Evolutionary conservation across 1,139 yeast genomes (phyloP).

Genomic region (Suhomyces taliae): DNA sequence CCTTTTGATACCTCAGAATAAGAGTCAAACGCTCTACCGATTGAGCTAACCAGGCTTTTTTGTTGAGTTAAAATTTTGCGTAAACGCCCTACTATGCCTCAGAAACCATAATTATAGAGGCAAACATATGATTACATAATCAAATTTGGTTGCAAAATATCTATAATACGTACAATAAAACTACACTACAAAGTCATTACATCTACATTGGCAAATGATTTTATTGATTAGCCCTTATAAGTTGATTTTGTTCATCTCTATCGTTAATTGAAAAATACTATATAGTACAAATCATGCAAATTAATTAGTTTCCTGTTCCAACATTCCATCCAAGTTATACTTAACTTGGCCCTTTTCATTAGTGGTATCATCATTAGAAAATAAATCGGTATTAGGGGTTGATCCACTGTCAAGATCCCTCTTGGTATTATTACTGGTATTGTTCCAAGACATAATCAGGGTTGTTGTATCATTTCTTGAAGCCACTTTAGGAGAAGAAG

Average conservation of each 20-base stretch:
- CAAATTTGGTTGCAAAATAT: not conserved
- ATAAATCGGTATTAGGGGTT: slow-evolving; percentile 37
- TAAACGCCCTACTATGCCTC: not conserved
- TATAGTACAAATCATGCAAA: slow-evolving; percentile 5
- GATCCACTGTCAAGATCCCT: slow-evolving; percentile 22
- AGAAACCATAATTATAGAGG: no score
- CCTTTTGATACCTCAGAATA: slow-evolving; percentile 34
- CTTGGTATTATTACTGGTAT: slow-evolving; percentile 14
- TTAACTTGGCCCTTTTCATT: slow-evolving; percentile 5
- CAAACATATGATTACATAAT: no score
- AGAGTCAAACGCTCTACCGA: slow-evolving; percentile 18
- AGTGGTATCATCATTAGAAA: slow-evolving; percentile 26
- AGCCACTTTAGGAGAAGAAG: slow-evolving; percentile 32
- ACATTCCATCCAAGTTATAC: slow-evolving; percentile 8
- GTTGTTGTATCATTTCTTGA: slow-evolving; percentile 39
- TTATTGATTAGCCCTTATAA: no score
- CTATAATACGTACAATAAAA: not conserved
- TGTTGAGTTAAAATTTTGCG: not conserved
- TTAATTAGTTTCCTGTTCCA: slow-evolving; percentile 3
- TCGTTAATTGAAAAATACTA: slow-evolving; percentile 1
- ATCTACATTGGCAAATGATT: no score
- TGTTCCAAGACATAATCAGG: slow-evolving; percentile 34
- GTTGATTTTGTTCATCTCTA: not conserved
- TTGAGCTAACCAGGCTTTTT: slow-evolving; percentile 16
- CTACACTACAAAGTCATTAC: not conserved